Conservation (phyloP, 805 yeast species). For the Kodamaea leandrae region DNA sequence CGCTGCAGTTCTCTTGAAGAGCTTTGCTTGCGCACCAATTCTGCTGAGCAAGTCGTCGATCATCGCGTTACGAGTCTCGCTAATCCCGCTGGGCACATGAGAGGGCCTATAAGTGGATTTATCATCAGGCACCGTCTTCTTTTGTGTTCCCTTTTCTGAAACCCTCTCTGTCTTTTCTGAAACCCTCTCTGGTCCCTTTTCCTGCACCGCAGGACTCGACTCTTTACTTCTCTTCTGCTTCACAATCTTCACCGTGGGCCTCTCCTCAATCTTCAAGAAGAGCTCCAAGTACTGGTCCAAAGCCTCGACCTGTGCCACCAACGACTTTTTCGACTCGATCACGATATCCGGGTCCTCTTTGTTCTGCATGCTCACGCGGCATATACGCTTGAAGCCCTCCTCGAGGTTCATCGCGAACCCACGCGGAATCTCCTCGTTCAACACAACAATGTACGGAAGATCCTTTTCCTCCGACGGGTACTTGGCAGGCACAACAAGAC, state of each 20-base stretch:
- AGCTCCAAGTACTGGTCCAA: slow-evolving; percentile 58
- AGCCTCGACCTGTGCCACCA: slow-evolving; percentile 52
- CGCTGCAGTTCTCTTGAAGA: slow-evolving; percentile 14
- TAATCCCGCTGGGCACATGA: slow-evolving; percentile 10
- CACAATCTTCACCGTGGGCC: slow-evolving; percentile 61
- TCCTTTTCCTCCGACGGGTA: slow-evolving; percentile 47
- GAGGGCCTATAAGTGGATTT: background rate
- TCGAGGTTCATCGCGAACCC: slow-evolving; percentile 70
- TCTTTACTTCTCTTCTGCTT: slow-evolving; percentile 20
- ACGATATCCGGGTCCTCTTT: slow-evolving; percentile 21
- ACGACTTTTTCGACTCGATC: slow-evolving; percentile 47
- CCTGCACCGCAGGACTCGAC: too few species aligned
- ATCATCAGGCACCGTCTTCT: background rate
- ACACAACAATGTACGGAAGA: slow-evolving; percentile 52
- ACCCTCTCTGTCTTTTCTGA: background rate
- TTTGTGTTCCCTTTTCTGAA: slow-evolving; percentile 1
- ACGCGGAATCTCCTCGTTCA: slow-evolving; percentile 66
- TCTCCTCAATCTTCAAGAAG: slow-evolving; percentile 57
- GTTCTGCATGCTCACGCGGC: slow-evolving; percentile 21
- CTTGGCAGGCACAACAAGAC: slow-evolving; percentile 51
- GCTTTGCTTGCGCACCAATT: slow-evolving; percentile 17
- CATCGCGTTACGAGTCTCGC: slow-evolving; percentile 16
- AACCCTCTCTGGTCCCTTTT: slow-evolving; percentile 2
- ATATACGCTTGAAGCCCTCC: slow-evolving; percentile 54
- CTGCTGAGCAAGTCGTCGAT: slow-evolving; percentile 29